Conservation (phyloP, 2,329 filamentous ascomycete species). For the Curvularia spicifera region DNA sequence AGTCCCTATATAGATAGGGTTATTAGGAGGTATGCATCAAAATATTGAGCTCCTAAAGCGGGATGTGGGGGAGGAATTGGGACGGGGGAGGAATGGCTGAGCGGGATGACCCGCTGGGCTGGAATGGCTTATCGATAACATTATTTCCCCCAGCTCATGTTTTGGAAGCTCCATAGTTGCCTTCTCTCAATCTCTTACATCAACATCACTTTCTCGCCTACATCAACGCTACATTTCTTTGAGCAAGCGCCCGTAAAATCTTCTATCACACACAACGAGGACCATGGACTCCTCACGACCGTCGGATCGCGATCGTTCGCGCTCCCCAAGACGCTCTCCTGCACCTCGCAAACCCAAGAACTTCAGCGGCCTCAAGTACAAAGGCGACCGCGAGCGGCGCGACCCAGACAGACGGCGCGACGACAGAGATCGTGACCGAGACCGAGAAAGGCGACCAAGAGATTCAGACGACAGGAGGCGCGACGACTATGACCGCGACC, state of each 20-base stretch:
- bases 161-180: conserved; percentile 4
- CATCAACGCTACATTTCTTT: background rate
- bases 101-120: conserved; percentile 20
- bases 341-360: conserved; percentile 41
- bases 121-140: conserved; percentile 12
- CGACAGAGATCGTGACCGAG: conserved; percentile 21
- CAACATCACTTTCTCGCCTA: background rate
- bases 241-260: background rate
- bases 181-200: background rate
- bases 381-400: conserved; percentile 46
- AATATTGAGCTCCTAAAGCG: background rate
- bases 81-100: background rate
- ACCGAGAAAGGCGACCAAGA: conserved; percentile 29
- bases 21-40: background rate
- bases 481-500: conserved; percentile 3
- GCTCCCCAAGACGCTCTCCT: conserved; percentile 33
- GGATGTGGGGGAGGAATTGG: conserved; percentile 11
- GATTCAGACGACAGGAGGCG: conserved; percentile 25
- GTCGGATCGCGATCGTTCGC: conserved; percentile 33
- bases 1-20: conserved; percentile 12
- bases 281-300: conserved; percentile 16
- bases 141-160: background rate
- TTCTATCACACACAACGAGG: background rate
- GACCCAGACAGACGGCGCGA: conserved; percentile 17
- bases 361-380: conserved; percentile 65